A percentile compares a stretch with the other conserved stretches of the same genome.
Evolutionary conservation across 805 yeast species (phyloP).

Genomic region (Cyberlindnera veronae): DNA sequence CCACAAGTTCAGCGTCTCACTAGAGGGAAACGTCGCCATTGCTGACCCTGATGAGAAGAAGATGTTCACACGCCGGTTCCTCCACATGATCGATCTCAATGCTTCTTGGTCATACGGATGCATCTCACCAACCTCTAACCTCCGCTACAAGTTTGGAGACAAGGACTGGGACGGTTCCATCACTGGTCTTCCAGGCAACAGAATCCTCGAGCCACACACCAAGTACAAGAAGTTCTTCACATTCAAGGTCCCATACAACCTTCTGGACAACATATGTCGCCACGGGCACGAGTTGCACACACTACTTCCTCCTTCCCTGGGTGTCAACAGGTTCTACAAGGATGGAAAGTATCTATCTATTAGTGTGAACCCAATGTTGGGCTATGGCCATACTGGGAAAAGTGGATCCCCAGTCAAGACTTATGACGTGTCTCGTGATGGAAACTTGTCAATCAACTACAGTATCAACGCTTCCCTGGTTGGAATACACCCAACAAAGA

Average conservation of each 20-base stretch:
- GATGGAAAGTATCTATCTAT: slow-evolving; percentile 31
- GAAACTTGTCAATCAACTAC: slow-evolving; percentile 44
- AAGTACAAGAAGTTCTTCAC: slow-evolving; percentile 57
- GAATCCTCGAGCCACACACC: slow-evolving; percentile 45
- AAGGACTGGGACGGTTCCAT: slow-evolving; percentile 44
- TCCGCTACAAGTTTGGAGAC: slow-evolving; percentile 38
- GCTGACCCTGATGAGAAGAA: slow-evolving; percentile 32
- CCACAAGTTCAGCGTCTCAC: slow-evolving; percentile 55
- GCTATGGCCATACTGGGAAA: slow-evolving; percentile 49
- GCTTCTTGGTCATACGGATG: slow-evolving; percentile 53
- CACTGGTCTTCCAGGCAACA: slow-evolving; percentile 47
- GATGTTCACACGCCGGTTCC: slow-evolving; percentile 42
- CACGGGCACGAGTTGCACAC: slow-evolving; percentile 40
- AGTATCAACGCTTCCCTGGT: slow-evolving; percentile 55
- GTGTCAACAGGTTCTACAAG: slow-evolving; percentile 32
- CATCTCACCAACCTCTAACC: slow-evolving; percentile 49
- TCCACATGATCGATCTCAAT: slow-evolving; percentile 58
- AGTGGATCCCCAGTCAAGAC: slow-evolving; percentile 55
- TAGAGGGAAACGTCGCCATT: slow-evolving; percentile 40
- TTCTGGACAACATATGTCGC: slow-evolving; percentile 50
- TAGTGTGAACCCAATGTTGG: slow-evolving; percentile 29
- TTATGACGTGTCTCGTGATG: slow-evolving; percentile 46
- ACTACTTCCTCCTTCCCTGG: slow-evolving; percentile 40
- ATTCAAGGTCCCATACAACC: slow-evolving; percentile 52
- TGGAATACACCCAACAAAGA: slow-evolving; percentile 35